A percentile compares a stretch with the other conserved stretches of the same genome.
phyloP scores from a whole-genome alignment of 2,329 filamentous ascomycete genomes.

The Tolypocladium endophyticum region DNA sequence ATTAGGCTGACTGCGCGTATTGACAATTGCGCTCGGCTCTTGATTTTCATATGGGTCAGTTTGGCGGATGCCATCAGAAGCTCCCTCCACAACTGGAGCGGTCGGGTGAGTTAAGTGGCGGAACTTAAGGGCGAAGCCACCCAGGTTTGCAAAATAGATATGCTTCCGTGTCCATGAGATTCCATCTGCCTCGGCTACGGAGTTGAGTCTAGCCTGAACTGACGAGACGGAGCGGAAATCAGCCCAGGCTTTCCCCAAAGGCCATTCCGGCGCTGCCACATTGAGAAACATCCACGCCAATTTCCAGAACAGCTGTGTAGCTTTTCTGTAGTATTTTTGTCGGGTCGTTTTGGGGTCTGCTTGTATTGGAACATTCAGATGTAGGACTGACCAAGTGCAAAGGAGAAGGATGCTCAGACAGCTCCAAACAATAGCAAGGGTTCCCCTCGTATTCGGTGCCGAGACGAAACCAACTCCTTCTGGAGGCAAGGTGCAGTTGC shows the following conservation, averaged over 20 bases:
- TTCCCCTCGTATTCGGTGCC: not conserved
- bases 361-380: not conserved
- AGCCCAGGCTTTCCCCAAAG: not conserved
- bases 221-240: not conserved
- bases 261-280: not conserved
- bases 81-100: not conserved
- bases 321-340: not conserved
- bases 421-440: not conserved
- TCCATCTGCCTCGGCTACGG: not conserved
- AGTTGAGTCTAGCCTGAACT: not conserved
- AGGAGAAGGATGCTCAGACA: not conserved
- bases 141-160: not conserved
- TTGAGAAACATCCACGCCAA: not conserved
- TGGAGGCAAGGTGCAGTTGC: not conserved
- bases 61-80: not conserved
- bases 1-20: not conserved
- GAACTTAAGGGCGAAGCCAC: not conserved
- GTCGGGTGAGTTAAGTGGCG: not conserved
- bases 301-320: not conserved
- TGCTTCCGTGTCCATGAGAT: not conserved
- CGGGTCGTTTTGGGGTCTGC: not conserved
- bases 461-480: not conserved
- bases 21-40: not conserved
- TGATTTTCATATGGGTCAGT: not conserved
- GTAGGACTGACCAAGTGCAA: not conserved